A percentile compares a stretch with the other conserved stretches of the same genome.
Conservation (phyloP, 495 filamentous ascomycete species). For the Penicillium waksmanii region DNA sequence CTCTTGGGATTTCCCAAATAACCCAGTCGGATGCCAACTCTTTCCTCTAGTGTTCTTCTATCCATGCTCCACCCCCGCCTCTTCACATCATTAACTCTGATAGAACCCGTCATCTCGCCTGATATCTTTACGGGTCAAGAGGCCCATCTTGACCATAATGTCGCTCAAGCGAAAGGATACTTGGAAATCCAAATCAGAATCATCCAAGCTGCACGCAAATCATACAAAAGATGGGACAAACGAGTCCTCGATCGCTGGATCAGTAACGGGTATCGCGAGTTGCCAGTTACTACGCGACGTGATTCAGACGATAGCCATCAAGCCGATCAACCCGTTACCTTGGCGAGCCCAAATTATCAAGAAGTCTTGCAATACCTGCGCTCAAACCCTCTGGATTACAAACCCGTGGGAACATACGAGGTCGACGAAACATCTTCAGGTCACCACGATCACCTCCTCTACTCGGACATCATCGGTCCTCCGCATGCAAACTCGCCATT, state of each 20-base stretch:
- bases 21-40: neutral
- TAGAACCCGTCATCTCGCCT: slow-evolving; percentile 65
- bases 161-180: slow-evolving; percentile 56
- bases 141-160: slow-evolving; percentile 27
- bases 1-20: neutral
- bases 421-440: slow-evolving; percentile 1
- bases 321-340: slow-evolving; percentile 35
- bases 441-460: slow-evolving; percentile 9
- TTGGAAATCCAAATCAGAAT: slow-evolving; percentile 52
- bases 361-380: slow-evolving; percentile 52
- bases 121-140: neutral
- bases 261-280: slow-evolving; percentile 8
- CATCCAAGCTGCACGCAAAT: slow-evolving; percentile 7
- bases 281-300: neutral
- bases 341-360: slow-evolving; percentile 52
- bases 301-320: neutral
- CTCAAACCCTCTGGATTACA: slow-evolving; percentile 28
- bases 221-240: slow-evolving; percentile 8
- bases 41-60: slow-evolving; percentile 40
- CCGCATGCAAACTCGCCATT: slow-evolving; percentile 43
- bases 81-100: slow-evolving; percentile 63
- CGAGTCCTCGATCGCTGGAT: slow-evolving; percentile 8
- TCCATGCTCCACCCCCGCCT: slow-evolving; percentile 73
- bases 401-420: neutral
- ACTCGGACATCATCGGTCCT: slow-evolving; percentile 37